Evolutionary conservation across 2,329 filamentous ascomycete species (phyloP), one percentile per base, ranked within the genome.

Genomic region (Saccharata proteae): DNA sequence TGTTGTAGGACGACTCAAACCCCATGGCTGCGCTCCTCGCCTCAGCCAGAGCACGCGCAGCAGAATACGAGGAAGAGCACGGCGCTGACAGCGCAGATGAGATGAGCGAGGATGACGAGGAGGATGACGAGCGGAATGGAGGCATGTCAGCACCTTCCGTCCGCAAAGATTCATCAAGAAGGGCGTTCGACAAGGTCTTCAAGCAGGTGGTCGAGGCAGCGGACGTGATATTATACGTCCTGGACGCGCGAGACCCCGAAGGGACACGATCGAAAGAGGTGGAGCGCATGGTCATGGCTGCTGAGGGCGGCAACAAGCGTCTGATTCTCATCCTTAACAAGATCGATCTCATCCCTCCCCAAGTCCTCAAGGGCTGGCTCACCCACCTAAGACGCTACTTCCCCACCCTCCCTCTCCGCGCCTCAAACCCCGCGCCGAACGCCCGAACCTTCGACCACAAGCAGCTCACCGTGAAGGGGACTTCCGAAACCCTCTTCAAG

Each of bases 271-370:
- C 86, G 21, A 80, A 79, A 51, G 84, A 93, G 42, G 80, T 94
- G 26, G 86, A 94, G 65, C 78, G 83, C 39, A 77, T 80, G 59
- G 76, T 94, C 54, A 86, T 92, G 80, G 79, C 84, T n/a, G 79
- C 83, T 7, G 80, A 83, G 10, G 71, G 70, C 16, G 81, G 80
- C 34, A 78, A 77, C 43, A 94, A 94, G 65, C 73, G 86, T 31
- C 68, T 94, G 37, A 93, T 94, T 38, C 74, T 94, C 37, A 74
- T 94, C 36, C 67, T 94, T 43, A 94, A 94, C 76, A 94, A 94
- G 71, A 86, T 93, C 52, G 86, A 94, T 54, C 70, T 94, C 35
- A 71, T 94, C 26, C 86, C 86, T 3, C 74, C 82, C 14, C 68
- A 76, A 27, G 80, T 88, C 9, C 73, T 94, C 26, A 83, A 82